Base-by-base conservation (phyloP, 768 basidiomycete genomes). In the Suillus brevipes region DNA sequence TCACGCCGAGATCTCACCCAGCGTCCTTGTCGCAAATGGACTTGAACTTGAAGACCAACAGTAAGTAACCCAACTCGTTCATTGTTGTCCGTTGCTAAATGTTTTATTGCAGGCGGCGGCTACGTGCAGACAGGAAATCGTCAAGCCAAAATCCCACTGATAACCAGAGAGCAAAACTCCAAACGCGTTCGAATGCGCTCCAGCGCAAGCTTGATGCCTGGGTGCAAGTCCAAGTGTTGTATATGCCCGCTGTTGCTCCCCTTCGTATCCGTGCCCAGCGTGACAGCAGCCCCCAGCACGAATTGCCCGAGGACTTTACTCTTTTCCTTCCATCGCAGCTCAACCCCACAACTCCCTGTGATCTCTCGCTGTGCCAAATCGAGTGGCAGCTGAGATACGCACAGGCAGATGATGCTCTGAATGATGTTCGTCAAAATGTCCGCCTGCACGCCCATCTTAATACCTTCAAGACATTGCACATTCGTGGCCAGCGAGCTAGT, bases 1-100 rank as follows among this genome's bases (percentile, higher is more conserved):
- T n/a, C 57, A 59, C 12, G 57, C 36, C 7, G 37, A 59, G 36
- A 42, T 59, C 4, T 59, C 37, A 31, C 57, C 57, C 36, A 59
- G 57, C 37, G 1, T 59, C 6, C 57, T 59, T 20, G n/a, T 59
- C 9, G 36, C 14, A 23, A 59, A 31, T 31, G 57, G 57, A 1
- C 25, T 59, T 6, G 57, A 59, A 3, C 36, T 59, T 0, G 57
- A 59, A n/a, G 57, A 59, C 13, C 57, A 59, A 16, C 57, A 59
- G 57, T 59, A 59, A 0, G 57, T 37, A 28, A 28, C 23, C 38
- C 28, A 28, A 45, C 43, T 45, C 20, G 4, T 10, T n/a, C 1
- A 1, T 37, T 28, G 7, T 31, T 3, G 0, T 37, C 1, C 6
- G 25, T 56, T 9, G 12, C 36, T 56, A 28, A 31, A 37, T 6